Evolutionary conservation across 2,329 filamentous ascomycete species (phyloP), one percentile per base, ranked within the genome.

Genomic region (Colletotrichum abscissum): DNA sequence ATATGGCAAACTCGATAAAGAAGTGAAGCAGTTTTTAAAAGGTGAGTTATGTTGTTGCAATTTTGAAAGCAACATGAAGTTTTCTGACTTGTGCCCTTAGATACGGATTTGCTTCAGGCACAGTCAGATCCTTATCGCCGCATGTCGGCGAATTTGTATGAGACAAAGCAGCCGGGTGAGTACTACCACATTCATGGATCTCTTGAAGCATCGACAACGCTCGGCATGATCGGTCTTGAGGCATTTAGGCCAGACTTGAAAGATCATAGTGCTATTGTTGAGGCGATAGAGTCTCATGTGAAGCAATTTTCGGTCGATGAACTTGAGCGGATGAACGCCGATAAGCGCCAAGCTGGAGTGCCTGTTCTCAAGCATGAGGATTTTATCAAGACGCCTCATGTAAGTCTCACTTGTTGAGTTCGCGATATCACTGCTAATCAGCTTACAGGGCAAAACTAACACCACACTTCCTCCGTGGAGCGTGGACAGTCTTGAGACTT

Each of bases 131-230:
- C 90, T 7, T 95, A 95, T 78, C 89, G 93, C 11, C 90, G 93
- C 74, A 86, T 94, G 81, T 93, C 92, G 12, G 92, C 92, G 16
- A 94, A 94, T 74, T 82, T 94, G 1, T 94, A 94, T 81, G 86
- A 88, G 77, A 94, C 92, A 9, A 91, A 90, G 79, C 87, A 86
- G n/a, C 82, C 86, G 1, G 89, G 88, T n/a, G 87, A 92, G 78
- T 94, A 90, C 78, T 95, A 93, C 78, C 93, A 95, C 78, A 92
- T 94, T 30, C 93, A 94, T 79, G 92, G 93, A 57, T 94, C 92
- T 0, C 82, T 95, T 0, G 92, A 94, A 76, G 92, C 93, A 4
- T 91, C 89, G 11, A 92, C 88, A 8, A 93, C 92, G 0, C 82
- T 94, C 33, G 86, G 88, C 57, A 94, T 94, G 92, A 88, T 94